These are phyloP conservation scores for Geotrichum citri-aurantii DNA, from an alignment of 1,139 yeast genomes.

Conservation along the genomic window DNA sequence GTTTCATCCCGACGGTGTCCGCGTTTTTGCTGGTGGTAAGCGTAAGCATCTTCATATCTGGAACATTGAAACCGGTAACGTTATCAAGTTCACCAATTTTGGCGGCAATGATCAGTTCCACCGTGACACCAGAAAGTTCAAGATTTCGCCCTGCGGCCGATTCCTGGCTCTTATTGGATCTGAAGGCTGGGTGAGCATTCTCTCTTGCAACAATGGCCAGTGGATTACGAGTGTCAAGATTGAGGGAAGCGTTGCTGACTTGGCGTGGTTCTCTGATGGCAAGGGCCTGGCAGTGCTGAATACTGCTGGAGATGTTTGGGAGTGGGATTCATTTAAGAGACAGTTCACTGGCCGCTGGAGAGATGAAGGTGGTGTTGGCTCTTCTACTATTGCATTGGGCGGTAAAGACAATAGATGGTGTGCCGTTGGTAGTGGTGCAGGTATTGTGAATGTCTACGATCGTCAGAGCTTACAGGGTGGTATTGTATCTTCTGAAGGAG, in stretches of 20 bases:
- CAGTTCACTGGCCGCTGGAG: conserved; percentile 65
- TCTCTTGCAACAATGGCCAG: conserved; percentile 73
- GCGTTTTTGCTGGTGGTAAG: conserved; percentile 83
- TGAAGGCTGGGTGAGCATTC: conserved; percentile 83
- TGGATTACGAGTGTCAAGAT: conserved; percentile 83
- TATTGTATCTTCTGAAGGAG: conserved; percentile 23
- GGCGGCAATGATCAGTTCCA: conserved; percentile 88
- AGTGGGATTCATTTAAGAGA: conserved; percentile 53
- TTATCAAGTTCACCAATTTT: conserved; percentile 80
- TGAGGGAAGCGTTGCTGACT: conserved; percentile 76
- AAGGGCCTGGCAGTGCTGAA: conserved; percentile 58
- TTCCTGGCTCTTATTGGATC: conserved; percentile 74
- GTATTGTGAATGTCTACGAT: conserved; percentile 86
- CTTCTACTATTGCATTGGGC: conserved; percentile 73
- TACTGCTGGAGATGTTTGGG: conserved; percentile 88
- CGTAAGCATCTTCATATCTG: conserved; percentile 88
- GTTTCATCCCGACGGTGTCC: conserved; percentile 51
- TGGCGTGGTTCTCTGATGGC: conserved; percentile 57
- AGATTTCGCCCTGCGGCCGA: conserved; percentile 62
- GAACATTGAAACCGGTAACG: conserved; percentile 70
- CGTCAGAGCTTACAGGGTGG: conserved; percentile 33
- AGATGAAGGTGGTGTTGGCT: conserved; percentile 82
- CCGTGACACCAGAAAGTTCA: conserved; percentile 80
- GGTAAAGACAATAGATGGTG: conserved; percentile 74
- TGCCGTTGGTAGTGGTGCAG: conserved; percentile 85